Conservation (phyloP, 768 basidiomycete species). For the Crepidotus variabilis region DNA sequence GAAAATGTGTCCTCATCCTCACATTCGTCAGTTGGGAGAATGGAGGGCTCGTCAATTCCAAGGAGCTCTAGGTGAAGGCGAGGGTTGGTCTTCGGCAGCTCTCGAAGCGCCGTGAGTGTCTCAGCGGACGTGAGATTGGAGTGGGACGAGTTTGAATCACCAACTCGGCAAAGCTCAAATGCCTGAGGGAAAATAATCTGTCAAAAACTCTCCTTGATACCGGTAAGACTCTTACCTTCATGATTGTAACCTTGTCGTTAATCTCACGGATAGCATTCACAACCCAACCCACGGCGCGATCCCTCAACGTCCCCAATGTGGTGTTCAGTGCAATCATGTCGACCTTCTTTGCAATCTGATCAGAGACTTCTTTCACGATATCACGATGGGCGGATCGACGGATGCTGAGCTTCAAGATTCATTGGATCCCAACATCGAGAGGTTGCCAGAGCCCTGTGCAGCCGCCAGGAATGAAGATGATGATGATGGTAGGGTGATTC, state of each 20-base stretch:
- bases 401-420: conserved; percentile 19
- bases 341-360: conserved; percentile 1
- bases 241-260: conserved; percentile 21
- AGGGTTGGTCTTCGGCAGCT: conserved; percentile 11
- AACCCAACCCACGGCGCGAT: conserved; percentile 25
- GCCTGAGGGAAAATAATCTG: conserved; percentile 10
- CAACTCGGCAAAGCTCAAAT: conserved; percentile 18
- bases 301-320: conserved; percentile 15
- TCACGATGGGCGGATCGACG: conserved; percentile 17
- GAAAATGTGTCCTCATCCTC: background rate
- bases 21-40: background rate
- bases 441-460: conserved; percentile 28
- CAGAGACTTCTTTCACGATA: conserved; percentile 22
- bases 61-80: background rate
- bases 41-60: background rate
- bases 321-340: conserved; percentile 17
- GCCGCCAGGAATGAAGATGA: conserved; percentile 27
- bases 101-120: conserved; percentile 10
- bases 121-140: conserved; percentile 15
- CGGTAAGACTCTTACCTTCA: no score
- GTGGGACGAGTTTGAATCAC: conserved; percentile 20
- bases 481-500: conserved; percentile 25
- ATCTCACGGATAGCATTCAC: conserved; percentile 20
- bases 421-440: conserved; percentile 30
- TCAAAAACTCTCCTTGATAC: conserved; percentile 19